Evolutionary conservation across 2,329 filamentous ascomycete genomes (phyloP), one percentile per base, ranked within the genome.

Genomic region (Cordyceps fumosorosea): DNA sequence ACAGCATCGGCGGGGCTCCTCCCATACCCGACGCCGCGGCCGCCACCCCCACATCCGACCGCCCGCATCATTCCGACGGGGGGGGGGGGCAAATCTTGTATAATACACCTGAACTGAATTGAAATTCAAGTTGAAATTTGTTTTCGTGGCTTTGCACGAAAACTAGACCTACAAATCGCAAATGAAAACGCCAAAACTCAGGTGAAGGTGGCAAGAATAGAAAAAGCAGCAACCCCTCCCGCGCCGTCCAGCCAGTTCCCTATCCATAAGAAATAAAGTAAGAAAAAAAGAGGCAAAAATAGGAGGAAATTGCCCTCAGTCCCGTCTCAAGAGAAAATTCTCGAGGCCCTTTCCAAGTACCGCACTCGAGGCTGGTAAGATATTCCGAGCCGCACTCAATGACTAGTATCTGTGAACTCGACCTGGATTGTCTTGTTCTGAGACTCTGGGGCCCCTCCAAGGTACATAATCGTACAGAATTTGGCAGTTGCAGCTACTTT

Each of bases 401-500:
- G 51, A 16, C 18, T 42, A 20, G 24, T 6, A 45, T 44, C 16
- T 7, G 16, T n/a, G 11, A 32, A 20, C 16, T 56, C 11, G 53
- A n/a, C 29, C 3, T 20, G 29, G 4, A 2, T 3, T 16, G 8
- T 20, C 12, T 2, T n/a, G 29, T 29, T 7, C 29, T 6, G 3
- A 14, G 20, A 32, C 20, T 5, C 3, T n/a, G 8, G n/a, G n/a
- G 29, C 29, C 29, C 8, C 11, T 26, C 20, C 12, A 5, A 56
- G 24, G 37, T 44, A n/a, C 10, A 37, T 10, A 1, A n/a, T 16
- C 11, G 47, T 29, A 45, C 22, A 6, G 18, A 7, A 26, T 54
- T 32, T 22, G 32, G 34, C 12, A 16, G 11, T 37, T 14, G 2
- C 40, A 20, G 65, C 69, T 69, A 79, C 66, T 74, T 80, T 74